Conservation (phyloP, 371 early-diverging fungal genomes). For the Mucor lusitanicus region DNA sequence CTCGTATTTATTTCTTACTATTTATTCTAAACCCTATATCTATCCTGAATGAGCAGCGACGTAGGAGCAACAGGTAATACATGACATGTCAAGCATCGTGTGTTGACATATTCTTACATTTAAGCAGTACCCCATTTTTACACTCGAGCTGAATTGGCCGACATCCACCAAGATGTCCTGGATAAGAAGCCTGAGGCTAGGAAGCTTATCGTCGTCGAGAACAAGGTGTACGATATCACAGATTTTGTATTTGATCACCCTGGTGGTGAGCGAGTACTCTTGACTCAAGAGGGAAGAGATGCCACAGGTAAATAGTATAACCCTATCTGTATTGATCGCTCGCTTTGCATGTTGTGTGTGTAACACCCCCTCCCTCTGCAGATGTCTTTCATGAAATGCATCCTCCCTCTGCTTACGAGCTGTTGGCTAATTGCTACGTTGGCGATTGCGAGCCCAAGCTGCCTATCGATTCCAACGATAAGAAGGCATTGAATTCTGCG, state of each 20-base stretch:
- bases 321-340: not conserved
- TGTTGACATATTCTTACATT: not conserved
- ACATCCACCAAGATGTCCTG: slow-evolving; percentile 37
- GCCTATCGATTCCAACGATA: slow-evolving; percentile 21
- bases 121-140: slow-evolving; percentile 21
- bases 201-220: slow-evolving; percentile 73
- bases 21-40: not conserved
- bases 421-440: slow-evolving; percentile 77
- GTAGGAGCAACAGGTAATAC: not conserved
- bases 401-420: slow-evolving; percentile 66
- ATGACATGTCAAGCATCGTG: not conserved
- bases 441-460: slow-evolving; percentile 64
- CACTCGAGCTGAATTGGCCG: slow-evolving; percentile 37
- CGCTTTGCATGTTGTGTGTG: not conserved
- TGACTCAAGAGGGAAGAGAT: slow-evolving; percentile 82
- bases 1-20: slow-evolving; percentile 1
- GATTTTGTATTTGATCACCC: slow-evolving; percentile 86
- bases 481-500: slow-evolving; percentile 20
- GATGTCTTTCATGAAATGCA: slow-evolving; percentile 93
- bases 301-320: slow-evolving; percentile 61
- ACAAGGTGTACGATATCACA: slow-evolving; percentile 85
- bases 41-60: not conserved
- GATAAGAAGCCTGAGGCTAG: slow-evolving; percentile 52
- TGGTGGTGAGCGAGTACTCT: slow-evolving; percentile 72
- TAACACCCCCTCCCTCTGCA: slow-evolving; percentile 11